These are phyloP conservation scores for Ophiosphaerella narmari DNA, from an alignment of 2,329 filamentous ascomycete genomes.

Conservation along the genomic window DNA sequence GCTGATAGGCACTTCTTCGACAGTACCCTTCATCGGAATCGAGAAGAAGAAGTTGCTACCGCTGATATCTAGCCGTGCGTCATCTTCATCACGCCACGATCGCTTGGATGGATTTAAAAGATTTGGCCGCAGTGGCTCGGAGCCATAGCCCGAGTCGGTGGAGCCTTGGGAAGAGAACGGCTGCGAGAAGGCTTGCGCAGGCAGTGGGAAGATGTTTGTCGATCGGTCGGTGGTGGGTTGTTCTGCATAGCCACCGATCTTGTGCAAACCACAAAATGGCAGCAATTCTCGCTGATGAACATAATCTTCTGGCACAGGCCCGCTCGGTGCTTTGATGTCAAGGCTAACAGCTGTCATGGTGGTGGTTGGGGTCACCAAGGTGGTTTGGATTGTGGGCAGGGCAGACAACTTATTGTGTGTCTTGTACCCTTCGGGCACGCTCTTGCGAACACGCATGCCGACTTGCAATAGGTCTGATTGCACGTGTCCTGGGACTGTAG, in stretches of 20 bases:
- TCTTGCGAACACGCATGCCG: conserved; percentile 93
- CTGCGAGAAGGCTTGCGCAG: conserved; percentile 39
- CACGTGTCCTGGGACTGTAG: conserved; percentile 65
- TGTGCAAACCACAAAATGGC: conserved; percentile 82
- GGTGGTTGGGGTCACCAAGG: conserved; percentile 21
- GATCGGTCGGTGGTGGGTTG: conserved; percentile 55
- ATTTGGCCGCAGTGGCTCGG: conserved; percentile 29
- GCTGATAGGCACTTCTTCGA: conserved; percentile 43
- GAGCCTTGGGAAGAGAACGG: conserved; percentile 42
- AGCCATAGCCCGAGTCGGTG: conserved; percentile 28
- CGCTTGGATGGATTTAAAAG: conserved; percentile 46
- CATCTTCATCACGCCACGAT: conserved; percentile 49
- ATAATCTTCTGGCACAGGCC: conserved; percentile 23
- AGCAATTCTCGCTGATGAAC: conserved; percentile 64
- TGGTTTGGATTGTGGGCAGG: conserved; percentile 33
- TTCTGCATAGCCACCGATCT: conserved; percentile 68
- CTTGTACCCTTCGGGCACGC: conserved; percentile 92
- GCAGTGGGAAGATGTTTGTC: conserved; percentile 36
- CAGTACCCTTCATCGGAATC: conserved; percentile 23
- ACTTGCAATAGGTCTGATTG: conserved; percentile 87
- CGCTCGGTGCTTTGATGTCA: conserved; percentile 30
- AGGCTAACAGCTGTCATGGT: conserved; percentile 10
- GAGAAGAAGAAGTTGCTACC: conserved; percentile 36
- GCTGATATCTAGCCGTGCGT: conserved; percentile 17
- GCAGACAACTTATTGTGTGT: conserved; percentile 57